Conservation (phyloP, 768 basidiomycete genomes). For the Gautieria morchelliformis region DNA sequence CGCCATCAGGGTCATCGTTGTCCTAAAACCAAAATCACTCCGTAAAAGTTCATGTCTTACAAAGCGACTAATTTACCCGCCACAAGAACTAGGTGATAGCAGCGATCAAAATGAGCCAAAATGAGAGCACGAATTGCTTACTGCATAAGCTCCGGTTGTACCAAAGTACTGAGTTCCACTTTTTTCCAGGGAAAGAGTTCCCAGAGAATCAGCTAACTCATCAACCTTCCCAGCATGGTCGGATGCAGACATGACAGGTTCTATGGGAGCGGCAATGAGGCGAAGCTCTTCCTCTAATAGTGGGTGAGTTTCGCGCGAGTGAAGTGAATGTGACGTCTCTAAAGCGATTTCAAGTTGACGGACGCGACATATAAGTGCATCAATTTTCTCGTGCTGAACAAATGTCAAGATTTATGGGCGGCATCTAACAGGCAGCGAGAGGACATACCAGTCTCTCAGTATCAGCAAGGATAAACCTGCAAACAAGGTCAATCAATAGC, state of each 20-base stretch:
- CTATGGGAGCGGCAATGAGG: conserved; percentile 55
- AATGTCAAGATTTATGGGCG: neutral
- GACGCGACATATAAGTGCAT: conserved; percentile 47
- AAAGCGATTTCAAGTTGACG: conserved; percentile 62
- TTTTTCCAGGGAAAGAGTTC: conserved; percentile 32
- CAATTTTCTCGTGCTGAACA: conserved; percentile 50
- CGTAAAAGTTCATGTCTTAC: neutral
- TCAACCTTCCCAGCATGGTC: conserved; percentile 26
- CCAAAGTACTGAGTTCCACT: conserved; percentile 5
- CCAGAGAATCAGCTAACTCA: conserved; percentile 40
- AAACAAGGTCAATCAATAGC: neutral
- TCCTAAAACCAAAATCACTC: neutral
- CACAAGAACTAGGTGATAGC: neutral
- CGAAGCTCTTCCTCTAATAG: conserved; percentile 52
- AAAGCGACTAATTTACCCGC: neutral
- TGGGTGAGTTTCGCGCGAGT: conserved; percentile 44
- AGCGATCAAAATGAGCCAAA: neutral
- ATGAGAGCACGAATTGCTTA: neutral
- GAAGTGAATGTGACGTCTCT: conserved; percentile 36
- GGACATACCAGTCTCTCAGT: conserved; percentile 11
- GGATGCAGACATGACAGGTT: conserved; percentile 18
- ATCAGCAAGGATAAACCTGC: conserved; percentile 14
- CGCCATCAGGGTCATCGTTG: neutral
- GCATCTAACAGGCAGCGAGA: neutral
- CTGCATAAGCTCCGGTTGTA: conserved; percentile 3